phyloP scores from a whole-genome alignment of 768 basidiomycete genomes.

The Suillus lakei region DNA sequence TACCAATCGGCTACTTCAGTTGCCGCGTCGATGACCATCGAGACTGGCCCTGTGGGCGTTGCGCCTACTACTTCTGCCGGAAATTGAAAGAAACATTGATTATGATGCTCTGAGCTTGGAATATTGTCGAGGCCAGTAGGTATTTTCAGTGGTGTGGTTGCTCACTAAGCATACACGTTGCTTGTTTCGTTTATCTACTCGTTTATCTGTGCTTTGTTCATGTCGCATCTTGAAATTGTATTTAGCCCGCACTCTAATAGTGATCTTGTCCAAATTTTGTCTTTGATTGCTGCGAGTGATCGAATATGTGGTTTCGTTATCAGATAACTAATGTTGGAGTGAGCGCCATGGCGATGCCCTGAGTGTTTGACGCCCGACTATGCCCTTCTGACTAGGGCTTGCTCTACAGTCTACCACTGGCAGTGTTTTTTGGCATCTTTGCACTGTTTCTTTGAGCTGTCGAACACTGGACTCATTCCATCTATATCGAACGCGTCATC shows the following conservation, averaged over 20 bases:
- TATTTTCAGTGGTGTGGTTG: not conserved
- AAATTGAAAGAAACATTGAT: not conserved
- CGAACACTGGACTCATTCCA: not conserved
- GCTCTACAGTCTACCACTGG: not conserved
- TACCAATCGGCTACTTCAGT: slow-evolving; percentile 53
- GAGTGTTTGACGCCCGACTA: too few relatives aligned
- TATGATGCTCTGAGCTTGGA: not conserved
- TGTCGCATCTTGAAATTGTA: not conserved
- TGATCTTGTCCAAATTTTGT: too few relatives aligned
- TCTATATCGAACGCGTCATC: not conserved
- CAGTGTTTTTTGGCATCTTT: not conserved
- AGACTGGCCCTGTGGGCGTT: slow-evolving; percentile 47
- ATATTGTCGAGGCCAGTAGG: not conserved
- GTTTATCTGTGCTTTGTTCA: not conserved
- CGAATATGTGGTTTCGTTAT: not conserved
- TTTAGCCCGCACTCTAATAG: not conserved
- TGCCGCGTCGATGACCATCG: slow-evolving; percentile 40
- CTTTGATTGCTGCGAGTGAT: not conserved
- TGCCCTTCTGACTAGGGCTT: not conserved
- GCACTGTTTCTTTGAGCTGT: not conserved
- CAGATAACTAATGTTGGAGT: not conserved
- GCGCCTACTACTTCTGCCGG: slow-evolving; percentile 3
- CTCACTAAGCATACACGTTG: not conserved
- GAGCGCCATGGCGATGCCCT: not conserved
- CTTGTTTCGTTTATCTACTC: not conserved